Evolutionary conservation across 2,329 filamentous ascomycete genomes (phyloP).

Genomic region (Metarhizium album): DNA sequence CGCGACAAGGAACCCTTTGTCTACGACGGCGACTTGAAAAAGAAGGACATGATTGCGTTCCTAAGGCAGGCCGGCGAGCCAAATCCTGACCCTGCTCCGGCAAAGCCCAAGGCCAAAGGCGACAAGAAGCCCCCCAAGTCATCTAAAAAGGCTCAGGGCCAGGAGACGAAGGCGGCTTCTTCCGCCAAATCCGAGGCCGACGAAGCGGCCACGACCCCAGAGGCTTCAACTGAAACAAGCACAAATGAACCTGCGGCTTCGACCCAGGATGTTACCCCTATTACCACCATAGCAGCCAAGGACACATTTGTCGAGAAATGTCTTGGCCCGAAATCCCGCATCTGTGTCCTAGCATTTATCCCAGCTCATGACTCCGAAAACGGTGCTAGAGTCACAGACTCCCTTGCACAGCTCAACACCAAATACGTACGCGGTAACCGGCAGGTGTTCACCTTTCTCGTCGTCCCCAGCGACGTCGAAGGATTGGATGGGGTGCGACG

Average conservation of each 20-base stretch:
- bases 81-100: constrained; percentile 58
- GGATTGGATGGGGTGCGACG: constrained; percentile 30
- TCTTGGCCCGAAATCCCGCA: constrained; percentile 63
- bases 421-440: constrained; percentile 59
- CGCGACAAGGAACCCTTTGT: constrained; percentile 56
- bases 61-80: constrained; percentile 67
- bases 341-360: constrained; percentile 70
- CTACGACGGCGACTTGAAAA: constrained; percentile 79
- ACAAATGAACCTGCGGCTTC: constrained; percentile 9
- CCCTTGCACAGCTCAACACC: constrained; percentile 62
- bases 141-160: constrained; percentile 29
- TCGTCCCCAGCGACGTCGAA: constrained; percentile 46
- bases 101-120: constrained; percentile 27
- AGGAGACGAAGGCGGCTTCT: constrained; percentile 27
- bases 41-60: constrained; percentile 71
- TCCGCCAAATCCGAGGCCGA: constrained; percentile 10
- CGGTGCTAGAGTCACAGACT: constrained; percentile 46
- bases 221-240: constrained; percentile 20
- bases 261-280: constrained; percentile 39
- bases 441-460: constrained; percentile 74
- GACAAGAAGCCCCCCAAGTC: constrained; percentile 10
- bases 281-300: constrained; percentile 53
- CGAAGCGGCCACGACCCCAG: constrained; percentile 16
- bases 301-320: constrained; percentile 60
- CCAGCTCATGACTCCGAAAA: constrained; percentile 40